Conservation (phyloP, 1,284 basidiomycete species). For the Ustilago loliicola region DNA sequence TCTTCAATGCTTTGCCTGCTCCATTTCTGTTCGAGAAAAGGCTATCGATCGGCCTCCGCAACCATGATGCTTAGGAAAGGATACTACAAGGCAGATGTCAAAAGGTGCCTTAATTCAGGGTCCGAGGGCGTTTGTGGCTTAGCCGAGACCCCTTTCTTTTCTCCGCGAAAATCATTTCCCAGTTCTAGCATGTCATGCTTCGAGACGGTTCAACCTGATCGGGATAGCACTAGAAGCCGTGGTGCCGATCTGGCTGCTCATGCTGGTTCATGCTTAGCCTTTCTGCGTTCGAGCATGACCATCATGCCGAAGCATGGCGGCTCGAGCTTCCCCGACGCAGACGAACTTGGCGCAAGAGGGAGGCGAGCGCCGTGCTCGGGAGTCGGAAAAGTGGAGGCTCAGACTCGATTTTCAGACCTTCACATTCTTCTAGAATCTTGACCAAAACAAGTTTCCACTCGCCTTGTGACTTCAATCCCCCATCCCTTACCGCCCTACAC, state of each 20-base stretch:
- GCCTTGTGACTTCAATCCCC: neutral
- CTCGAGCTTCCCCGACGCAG: neutral
- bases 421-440: conserved; percentile 4
- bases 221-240: neutral
- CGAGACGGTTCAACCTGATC: neutral
- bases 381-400: conserved; percentile 10
- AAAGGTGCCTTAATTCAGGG: conserved; percentile 12
- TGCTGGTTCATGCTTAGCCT: neutral
- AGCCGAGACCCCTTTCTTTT: conserved; percentile 27
- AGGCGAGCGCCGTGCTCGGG: neutral
- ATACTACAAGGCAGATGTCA: neutral
- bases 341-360: neutral
- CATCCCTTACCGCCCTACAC: no score
- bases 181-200: neutral
- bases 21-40: neutral
- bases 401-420: neutral
- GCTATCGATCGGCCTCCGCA: neutral
- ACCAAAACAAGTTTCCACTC: neutral
- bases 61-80: neutral
- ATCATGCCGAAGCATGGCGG: neutral
- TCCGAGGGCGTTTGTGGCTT: conserved; percentile 4
- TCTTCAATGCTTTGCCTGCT: neutral
- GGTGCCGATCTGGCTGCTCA: neutral
- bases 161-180: neutral
- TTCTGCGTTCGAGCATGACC: neutral